Evolutionary conservation across 1,284 basidiomycete species (phyloP).

Genomic region (Cryptococcus sp.): DNA sequence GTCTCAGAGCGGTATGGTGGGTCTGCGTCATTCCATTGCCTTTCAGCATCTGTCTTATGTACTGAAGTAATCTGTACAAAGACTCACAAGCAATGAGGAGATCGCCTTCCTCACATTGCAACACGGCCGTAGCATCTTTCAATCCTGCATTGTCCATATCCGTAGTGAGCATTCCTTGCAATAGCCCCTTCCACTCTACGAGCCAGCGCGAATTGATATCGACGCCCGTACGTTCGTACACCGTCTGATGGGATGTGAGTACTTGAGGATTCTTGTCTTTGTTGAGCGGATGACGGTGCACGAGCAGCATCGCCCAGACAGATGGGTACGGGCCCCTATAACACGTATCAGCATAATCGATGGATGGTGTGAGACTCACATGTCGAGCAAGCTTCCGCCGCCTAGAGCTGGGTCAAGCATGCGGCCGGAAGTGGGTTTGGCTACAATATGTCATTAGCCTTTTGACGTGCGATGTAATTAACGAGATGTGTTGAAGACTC

Average conservation of each 20-base stretch:
- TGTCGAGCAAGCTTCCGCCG: conserved; percentile 81
- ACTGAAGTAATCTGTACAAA: no score
- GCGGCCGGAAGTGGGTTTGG: conserved; percentile 57
- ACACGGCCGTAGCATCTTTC: conserved; percentile 28
- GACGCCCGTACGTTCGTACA: conserved; percentile 70
- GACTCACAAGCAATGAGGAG: conserved; percentile 42
- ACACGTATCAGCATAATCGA: conserved; percentile 13
- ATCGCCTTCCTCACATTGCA: conserved; percentile 46
- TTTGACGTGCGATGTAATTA: not conserved
- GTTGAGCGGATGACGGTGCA: conserved; percentile 72
- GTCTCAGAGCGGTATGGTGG: conserved; percentile 35
- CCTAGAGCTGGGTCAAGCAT: conserved; percentile 78
- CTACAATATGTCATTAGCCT: conserved; percentile 10
- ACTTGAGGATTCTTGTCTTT: conserved; percentile 63
- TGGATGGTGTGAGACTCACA: conserved; percentile 56
- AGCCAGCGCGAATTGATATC: conserved; percentile 76
- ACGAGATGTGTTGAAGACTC: conserved; percentile 46
- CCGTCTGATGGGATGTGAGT: conserved; percentile 49
- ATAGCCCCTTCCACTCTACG: conserved; percentile 63
- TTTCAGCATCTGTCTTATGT: not conserved
- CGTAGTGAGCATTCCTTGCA: conserved; percentile 36
- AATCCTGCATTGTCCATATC: conserved; percentile 33
- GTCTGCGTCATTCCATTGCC: conserved; percentile 15
- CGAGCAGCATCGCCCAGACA: conserved; percentile 74
- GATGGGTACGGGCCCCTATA: conserved; percentile 76